Base-by-base conservation (phyloP, 2,329 filamentous ascomycete genomes). In the Neonectria faginata region DNA sequence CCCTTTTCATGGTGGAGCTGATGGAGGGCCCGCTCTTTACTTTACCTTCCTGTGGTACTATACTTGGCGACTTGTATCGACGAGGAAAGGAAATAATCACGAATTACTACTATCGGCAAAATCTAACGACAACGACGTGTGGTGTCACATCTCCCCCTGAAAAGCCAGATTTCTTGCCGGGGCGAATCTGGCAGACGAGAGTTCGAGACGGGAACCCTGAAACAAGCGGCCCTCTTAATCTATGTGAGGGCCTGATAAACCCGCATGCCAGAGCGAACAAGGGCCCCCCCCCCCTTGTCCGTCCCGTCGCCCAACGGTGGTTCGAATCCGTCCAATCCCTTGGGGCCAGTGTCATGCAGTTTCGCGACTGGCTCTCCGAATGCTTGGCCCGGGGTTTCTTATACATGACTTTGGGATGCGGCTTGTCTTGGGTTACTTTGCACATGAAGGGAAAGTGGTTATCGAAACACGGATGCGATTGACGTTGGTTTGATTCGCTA, bases 221-320 rank as follows among this genome's bases (percentile, higher is more conserved):
- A 62, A 62, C 60, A 58, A 25, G 60, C 57, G 55, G 41, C 51
- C 51, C 31, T 42, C 11, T 31, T 48, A 62, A 58, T 62, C 54
- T 58, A 58, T 48, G 54, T 33, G 60, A 58, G 52, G 53, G 27
- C 18, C 41, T 11, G 42, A 20, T n/a, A 18, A 54, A 57, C 45
- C 42, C 47, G 31, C 18, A 42, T 42, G 39, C n/a, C 29, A 12
- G 41, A 51, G 48, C 10, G 29, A 20, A 52, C 59, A 57, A 29
- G 59, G 59, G 59, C n/a, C n/a, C n/a, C n/a, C n/a, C 60, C 60
- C 47, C 25, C 25, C 25, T 25, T 62, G 60, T 41, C 29, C 11
- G 20, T 51, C 48, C 48, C 48, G 18, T 51, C 48, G n/a, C 5
- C 11, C 16, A 33, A 18, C 48, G 48, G 48, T 50, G 47, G 20